Percentiles rank a stretch among this genome's conserved stretches.
Evolutionary conservation across 306 rosid species (phyloP).

Genomic region (Lagenaria siceraria): DNA sequence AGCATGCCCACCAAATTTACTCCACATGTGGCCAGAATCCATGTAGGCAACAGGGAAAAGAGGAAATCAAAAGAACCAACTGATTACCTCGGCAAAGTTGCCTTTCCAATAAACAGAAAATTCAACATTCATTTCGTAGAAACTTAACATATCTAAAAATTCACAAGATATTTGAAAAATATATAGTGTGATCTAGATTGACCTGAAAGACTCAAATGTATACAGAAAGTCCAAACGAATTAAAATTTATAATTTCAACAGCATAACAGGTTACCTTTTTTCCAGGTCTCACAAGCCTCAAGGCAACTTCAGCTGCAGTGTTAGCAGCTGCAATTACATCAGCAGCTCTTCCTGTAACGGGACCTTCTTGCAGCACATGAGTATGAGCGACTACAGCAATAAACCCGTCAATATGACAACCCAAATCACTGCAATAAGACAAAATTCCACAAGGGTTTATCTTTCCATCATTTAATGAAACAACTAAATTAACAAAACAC

Average conservation of each 20-base stretch:
- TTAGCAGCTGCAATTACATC: constrained; percentile 92
- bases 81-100: constrained; percentile 58
- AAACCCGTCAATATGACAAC: constrained; percentile 92
- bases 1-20: not conserved
- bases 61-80: constrained; percentile 24
- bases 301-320: constrained; percentile 92
- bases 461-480: not conserved
- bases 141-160: not conserved
- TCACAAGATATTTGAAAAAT: not conserved
- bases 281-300: constrained; percentile 92
- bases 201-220: not conserved
- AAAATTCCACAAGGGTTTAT: not conserved
- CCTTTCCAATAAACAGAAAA: constrained; percentile 4
- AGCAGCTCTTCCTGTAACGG: constrained; percentile 74
- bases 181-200: not conserved
- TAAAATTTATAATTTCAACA: not conserved
- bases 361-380: constrained; percentile 67
- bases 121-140: not conserved
- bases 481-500: no score
- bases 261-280: constrained; percentile 35
- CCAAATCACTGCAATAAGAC: constrained; percentile 56
- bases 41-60: constrained; percentile 67
- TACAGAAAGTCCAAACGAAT: not conserved
- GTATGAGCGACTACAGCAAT: constrained; percentile 83
- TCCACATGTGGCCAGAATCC: not conserved